phyloP scores from a whole-genome alignment of 2,329 filamentous ascomycete species.

The Harringtonia aguacate region DNA sequence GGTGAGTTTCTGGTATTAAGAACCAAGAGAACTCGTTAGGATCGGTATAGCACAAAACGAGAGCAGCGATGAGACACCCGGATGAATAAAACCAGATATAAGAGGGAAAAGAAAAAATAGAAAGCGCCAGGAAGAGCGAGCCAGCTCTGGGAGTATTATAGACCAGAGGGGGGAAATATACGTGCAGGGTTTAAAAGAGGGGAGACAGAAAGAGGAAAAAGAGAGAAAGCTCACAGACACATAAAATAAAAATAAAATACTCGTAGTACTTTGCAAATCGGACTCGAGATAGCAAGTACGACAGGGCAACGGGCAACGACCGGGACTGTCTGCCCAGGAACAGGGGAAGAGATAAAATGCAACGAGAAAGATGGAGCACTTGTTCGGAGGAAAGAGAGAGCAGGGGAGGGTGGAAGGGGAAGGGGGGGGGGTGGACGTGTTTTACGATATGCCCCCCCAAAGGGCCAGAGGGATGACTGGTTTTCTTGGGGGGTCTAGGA shows the following conservation, averaged over 20 bases:
- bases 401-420: background rate
- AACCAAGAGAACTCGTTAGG: slow-evolving; percentile 28
- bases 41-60: background rate
- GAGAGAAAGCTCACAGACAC: background rate
- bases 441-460: too few species aligned
- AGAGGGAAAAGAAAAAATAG: slow-evolving; percentile 12
- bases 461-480: background rate
- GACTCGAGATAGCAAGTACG: too few species aligned
- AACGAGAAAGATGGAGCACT: too few species aligned
- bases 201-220: background rate
- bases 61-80: background rate
- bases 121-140: slow-evolving; percentile 24
- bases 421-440: background rate
- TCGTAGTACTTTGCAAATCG: too few species aligned
- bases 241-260: background rate
- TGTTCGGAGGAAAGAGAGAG: background rate
- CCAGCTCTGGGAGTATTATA: slow-evolving; percentile 44
- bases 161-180: slow-evolving; percentile 25
- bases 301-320: too few species aligned
- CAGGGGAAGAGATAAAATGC: too few species aligned
- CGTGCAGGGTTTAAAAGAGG: slow-evolving; percentile 19
- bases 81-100: slow-evolving; percentile 13
- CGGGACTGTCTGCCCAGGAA: too few species aligned
- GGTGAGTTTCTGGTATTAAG: slow-evolving; percentile 29
- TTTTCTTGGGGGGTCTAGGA: background rate